Conservation (phyloP, 441 rosid genomes). For the Hura crepitans region DNA sequence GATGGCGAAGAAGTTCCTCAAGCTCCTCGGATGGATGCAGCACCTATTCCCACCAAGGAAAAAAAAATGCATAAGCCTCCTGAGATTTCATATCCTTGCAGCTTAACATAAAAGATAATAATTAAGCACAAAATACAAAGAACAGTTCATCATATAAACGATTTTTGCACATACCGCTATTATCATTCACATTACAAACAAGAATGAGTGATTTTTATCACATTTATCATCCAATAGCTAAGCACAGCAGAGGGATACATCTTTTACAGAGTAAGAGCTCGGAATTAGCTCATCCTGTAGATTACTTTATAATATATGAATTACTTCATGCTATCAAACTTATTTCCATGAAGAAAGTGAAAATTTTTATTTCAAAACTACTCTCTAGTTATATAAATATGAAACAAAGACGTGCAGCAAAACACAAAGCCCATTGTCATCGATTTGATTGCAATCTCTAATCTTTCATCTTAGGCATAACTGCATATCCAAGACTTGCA, state of each 20-base stretch:
- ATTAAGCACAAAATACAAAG: neutral
- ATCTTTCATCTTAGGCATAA: neutral
- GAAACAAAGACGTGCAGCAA: too few relatives aligned
- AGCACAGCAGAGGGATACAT: too few relatives aligned
- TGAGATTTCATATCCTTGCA: neutral
- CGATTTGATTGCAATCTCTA: neutral
- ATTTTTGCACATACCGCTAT: too few relatives aligned
- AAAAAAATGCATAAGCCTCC: neutral
- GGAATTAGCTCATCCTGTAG: too few relatives aligned
- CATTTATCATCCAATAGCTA: too few relatives aligned
- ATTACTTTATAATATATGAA: too few relatives aligned
- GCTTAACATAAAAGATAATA: too few relatives aligned
- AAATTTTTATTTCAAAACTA: neutral
- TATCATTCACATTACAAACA: too few relatives aligned
- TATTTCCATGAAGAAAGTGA: neutral
- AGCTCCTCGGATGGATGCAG: conserved; percentile 68
- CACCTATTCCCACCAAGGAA: conserved; percentile 32
- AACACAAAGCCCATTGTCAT: neutral
- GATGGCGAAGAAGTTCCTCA: conserved; percentile 33
- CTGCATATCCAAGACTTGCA: neutral
- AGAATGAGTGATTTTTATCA: too few relatives aligned
- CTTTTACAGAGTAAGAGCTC: too few relatives aligned
- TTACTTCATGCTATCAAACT: too few relatives aligned
- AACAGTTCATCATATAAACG: too few relatives aligned
- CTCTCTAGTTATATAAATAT: neutral